These are phyloP conservation scores for Candida coleopterorum DNA, from an alignment of 805 yeast genomes.

Conservation along the genomic window DNA sequence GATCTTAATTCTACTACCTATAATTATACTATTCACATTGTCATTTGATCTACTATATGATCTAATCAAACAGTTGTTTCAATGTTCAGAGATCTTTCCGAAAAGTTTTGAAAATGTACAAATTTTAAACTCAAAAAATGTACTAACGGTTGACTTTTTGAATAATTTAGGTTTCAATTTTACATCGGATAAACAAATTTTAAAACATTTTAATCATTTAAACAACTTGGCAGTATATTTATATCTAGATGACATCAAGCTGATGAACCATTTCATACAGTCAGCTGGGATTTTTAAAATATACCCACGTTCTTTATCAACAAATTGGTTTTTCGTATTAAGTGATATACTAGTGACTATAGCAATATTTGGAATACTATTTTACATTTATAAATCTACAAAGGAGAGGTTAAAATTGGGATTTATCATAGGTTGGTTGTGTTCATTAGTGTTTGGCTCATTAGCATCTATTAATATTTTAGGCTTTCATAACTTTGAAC, in stretches of 20 bases:
- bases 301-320: slow-evolving; percentile 9
- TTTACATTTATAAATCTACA: background rate
- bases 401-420: slow-evolving; percentile 27
- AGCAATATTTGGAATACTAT: slow-evolving; percentile 9
- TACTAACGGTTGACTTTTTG: background rate
- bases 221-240: slow-evolving; percentile 17
- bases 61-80: slow-evolving; percentile 14
- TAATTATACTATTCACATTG: slow-evolving; percentile 25
- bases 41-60: slow-evolving; percentile 35
- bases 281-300: slow-evolving; percentile 19
- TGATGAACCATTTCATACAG: slow-evolving; percentile 25
- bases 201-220: slow-evolving; percentile 21
- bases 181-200: background rate
- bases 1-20: slow-evolving; percentile 25
- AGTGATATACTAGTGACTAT: slow-evolving; percentile 3
- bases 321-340: slow-evolving; percentile 5
- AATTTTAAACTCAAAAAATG: too few species aligned
- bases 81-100: background rate
- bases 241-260: slow-evolving; percentile 21
- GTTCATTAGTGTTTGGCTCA: slow-evolving; percentile 19
- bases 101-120: too few species aligned
- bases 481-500: slow-evolving; percentile 20
- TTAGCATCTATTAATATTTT: slow-evolving; percentile 25
- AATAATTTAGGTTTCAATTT: background rate
- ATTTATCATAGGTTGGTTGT: slow-evolving; percentile 32